These are phyloP conservation scores for Sporisorium reilianum DNA, from an alignment of 1,284 basidiomycete genomes.

Conservation along the genomic window DNA sequence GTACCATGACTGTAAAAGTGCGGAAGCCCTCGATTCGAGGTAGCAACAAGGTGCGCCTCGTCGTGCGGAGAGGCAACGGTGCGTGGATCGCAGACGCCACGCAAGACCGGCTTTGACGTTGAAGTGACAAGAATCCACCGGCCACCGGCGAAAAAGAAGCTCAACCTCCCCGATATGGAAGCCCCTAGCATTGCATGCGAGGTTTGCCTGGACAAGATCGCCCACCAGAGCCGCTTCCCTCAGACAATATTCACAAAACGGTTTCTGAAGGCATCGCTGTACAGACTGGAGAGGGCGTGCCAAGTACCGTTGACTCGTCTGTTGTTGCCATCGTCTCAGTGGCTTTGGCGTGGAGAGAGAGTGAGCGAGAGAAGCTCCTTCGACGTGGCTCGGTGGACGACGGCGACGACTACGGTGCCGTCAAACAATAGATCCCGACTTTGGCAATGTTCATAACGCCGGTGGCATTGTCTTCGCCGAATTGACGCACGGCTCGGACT, in stretches of 20 bases:
- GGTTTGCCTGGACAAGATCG: not conserved
- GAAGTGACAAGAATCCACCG: not conserved
- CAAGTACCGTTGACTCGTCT: too few species aligned
- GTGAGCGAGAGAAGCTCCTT: too few species aligned
- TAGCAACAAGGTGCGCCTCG: not conserved
- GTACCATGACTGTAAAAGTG: not conserved
- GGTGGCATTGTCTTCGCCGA: not conserved
- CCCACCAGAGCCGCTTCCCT: not conserved
- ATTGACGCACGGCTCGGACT: not conserved
- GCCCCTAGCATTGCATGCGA: not conserved
- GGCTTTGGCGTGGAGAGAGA: too few species aligned
- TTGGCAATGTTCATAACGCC: not conserved
- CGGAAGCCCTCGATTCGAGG: not conserved
- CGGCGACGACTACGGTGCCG: not conserved
- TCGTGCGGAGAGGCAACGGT: not conserved
- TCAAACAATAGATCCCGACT: not conserved
- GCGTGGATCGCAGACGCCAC: not conserved
- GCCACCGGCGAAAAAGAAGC: not conserved
- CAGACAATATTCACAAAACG: not conserved
- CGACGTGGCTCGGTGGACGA: not conserved
- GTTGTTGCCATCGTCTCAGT: too few species aligned
- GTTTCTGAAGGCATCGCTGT: not conserved
- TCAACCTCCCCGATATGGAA: not conserved
- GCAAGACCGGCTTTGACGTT: not conserved
- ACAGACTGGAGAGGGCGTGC: too few species aligned